Evolutionary conservation across 495 filamentous ascomycete genomes (phyloP), one percentile per base, ranked within the genome.

Genomic region (Aspergillus wentii): DNA sequence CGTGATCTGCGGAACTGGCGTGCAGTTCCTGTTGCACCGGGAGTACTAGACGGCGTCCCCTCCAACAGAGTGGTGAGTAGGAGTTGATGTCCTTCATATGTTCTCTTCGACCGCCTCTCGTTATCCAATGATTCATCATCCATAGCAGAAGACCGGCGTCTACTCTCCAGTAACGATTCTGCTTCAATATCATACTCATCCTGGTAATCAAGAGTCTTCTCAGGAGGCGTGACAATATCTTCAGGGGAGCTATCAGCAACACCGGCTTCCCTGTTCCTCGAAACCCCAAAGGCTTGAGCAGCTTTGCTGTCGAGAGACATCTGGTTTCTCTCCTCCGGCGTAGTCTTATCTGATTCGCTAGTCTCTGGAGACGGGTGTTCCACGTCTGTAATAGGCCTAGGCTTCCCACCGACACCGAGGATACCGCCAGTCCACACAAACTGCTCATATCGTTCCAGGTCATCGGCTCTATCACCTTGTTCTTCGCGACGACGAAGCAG

Each of bases 381-480:
- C 10, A 8, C 6, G 3, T 17, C n/a, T 13, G 7, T 22, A 4
- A 5, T 14, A 5, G 25, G 9, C 19, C 52, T 38, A 8, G 16
- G 31, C 8, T 38, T 36, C 11, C 58, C 58, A 8, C 48, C 52
- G 13, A 51, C 50, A 8, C 55, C 55, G 7, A 54, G 45, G 26
- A 52, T 31, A 31, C 59, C 59, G 14, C 59, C 59, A 13, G 56
- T 62, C 59, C 59, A 62, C 8, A 62, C 59, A 29, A 49, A 53
- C 18, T 37, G 44, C 4, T 51, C 37, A 5, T 18, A 14, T 19
- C 16, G 23, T 13, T 26, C 29, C 17, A 30, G 19, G 8, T 32
- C 28, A 14, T 40, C 32, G 4, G 28, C 19, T 5, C 18, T 18
- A 17, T 54, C 48, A 6, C 33, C 33, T 30, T 38, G 41, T 14